These are phyloP conservation scores for Oenanthe javanica DNA, from an alignment of 140 eudicot genomes.

Conservation along the genomic window DNA sequence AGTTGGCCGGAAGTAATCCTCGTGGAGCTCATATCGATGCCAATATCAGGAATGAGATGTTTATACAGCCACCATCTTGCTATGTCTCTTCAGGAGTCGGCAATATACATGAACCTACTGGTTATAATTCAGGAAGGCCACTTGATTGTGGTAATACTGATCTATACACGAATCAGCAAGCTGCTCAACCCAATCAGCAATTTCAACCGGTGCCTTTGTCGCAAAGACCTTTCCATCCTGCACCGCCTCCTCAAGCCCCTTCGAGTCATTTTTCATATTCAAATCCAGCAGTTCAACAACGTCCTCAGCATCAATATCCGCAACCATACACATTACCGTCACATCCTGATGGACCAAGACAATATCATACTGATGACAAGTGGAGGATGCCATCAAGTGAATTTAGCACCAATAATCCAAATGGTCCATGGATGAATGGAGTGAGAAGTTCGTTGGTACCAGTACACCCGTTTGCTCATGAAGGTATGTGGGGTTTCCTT, in stretches of 20 bases:
- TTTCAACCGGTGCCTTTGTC: constrained; percentile 43
- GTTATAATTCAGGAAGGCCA: constrained; percentile 44
- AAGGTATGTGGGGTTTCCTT: constrained; percentile 42
- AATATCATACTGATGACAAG: constrained; percentile 60
- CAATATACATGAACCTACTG: constrained; percentile 34
- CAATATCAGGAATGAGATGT: constrained; percentile 42
- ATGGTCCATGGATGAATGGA: constrained; percentile 54
- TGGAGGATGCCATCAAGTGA: constrained; percentile 66
- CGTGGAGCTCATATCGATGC: constrained; percentile 43
- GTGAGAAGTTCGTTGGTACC: constrained; percentile 42
- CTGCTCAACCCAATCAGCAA: constrained; percentile 54
- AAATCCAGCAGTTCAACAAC: constrained; percentile 38
- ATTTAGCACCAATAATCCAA: constrained; percentile 40
- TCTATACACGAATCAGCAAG: constrained; percentile 42
- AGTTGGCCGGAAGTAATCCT: constrained; percentile 40
- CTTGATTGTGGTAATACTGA: constrained; percentile 47
- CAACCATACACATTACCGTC: constrained; percentile 37
- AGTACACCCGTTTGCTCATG: constrained; percentile 51
- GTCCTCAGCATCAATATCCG: constrained; percentile 37
- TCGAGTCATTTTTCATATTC: constrained; percentile 50
- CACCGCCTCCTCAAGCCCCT: constrained; percentile 42
- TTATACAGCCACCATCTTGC: constrained; percentile 44
- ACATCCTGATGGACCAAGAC: constrained; percentile 52
- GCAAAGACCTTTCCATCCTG: constrained; percentile 52
- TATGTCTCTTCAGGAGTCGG: constrained; percentile 44